Base-by-base conservation (phyloP, 2,329 filamentous ascomycete genomes). In the Arthrinium puccinioides region DNA sequence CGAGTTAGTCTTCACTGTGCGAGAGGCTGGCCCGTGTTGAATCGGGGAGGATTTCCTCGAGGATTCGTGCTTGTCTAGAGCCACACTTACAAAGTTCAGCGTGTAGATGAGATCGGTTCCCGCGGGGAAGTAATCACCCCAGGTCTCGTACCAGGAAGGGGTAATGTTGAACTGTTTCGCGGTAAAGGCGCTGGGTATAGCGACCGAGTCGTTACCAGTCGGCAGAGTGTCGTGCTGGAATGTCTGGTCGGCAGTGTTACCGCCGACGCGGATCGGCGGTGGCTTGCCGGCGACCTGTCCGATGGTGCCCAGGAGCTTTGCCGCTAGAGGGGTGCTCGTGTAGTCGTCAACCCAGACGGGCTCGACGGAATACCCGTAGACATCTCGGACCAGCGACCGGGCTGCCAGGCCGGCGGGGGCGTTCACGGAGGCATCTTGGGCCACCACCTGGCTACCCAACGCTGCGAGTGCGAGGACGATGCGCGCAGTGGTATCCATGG, bases 241-340 rank as follows among this genome's bases (percentile, higher is more conserved):
- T 7, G 57, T 60, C 46, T 56, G 48, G 39, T 60, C 57, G 27
- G 56, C 56, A 15, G 57, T 56, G 44, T 57, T 59, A 28, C 57
- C 57, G 28, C 57, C 57, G 7, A 60, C 47, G 16, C 57, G 57
- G 36, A 60, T 52, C 2, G 54, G 54, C 4, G 57, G 47, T 18
- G 53, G 45, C 30, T 52, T 56, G 30, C 55, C 54, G 6, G 53
- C 53, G 9, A 58, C 40, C 18, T 47, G 42, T 7, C 46, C 48
- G 39, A 59, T 53, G 39, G 32, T 36, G 16, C 40, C 21, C 4
- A 60, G 44, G 6, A 60, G 47, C 11, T 44, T 56, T 9, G 43
- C 41, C 18, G 53, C 46, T 21, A 55, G 39, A 7, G 52, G 48
- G 15, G 50, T 59, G 41, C 47, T 50, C 40, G 47, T 39, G 37